Base-by-base conservation (phyloP, 2,329 filamentous ascomycete species). In the Claviceps citrina region DNA sequence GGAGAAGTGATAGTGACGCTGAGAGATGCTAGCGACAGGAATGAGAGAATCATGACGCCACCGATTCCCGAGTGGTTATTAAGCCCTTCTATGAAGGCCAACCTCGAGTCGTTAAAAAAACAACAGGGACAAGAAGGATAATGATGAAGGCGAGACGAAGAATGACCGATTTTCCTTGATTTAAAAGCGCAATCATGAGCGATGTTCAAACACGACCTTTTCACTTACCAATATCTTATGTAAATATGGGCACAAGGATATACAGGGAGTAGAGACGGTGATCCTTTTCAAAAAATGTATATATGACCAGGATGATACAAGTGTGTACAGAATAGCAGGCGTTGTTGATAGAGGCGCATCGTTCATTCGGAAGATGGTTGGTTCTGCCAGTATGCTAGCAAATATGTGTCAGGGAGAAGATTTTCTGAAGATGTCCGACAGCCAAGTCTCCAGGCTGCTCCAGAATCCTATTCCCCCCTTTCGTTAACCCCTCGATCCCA, bases 1-100 rank as follows among this genome's bases (percentile, higher is more conserved):
- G 31, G 18, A 18, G 31, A 30, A 6, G 18, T 6, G 9, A 13
- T 7, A 6, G 18, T 6, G 9, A 13, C 10, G 7, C 26, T 12
- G 8, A 37, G 7, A 31, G 19, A 25, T 24, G 20, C 5, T n/a
- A 19, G n/a, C 36, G 19, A 6, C 12, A 28, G 15, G 10, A 18
- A 18, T 18, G 67, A 68, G 49, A 59, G 66, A 35, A 64, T 63
- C 30, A 64, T 76, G 60, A 76, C 71, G 8, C 71, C 74, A 9
- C 73, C 73, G 1, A 73, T 78, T 31, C 74, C 74, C 0, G 71
- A 75, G 6, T 78, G 72, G 66, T 67, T 77, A 27, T 54, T 78
- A 41, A 68, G 64, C 42, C 67, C 69, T 0, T 68, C 70, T n/a
- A 56, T 64, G 38, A 61, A 65, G 42, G 63, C 62, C 20, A 73